These are phyloP conservation scores for Dimocarpus longan DNA, from an alignment of 345 rosid genomes.

Conservation along the genomic window DNA sequence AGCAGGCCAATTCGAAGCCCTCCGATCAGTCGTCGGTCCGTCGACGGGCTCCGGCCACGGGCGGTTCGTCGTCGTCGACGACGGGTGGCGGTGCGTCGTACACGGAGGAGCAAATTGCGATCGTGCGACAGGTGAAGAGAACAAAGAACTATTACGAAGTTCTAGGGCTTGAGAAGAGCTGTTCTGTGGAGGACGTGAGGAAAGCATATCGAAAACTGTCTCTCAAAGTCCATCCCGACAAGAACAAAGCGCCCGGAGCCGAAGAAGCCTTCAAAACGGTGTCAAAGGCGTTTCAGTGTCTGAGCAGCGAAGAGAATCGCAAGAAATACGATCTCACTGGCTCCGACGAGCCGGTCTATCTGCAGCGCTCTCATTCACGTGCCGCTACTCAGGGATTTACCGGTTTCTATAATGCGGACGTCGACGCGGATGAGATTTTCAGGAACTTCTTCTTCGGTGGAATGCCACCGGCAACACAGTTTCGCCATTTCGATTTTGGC, in stretches of 20 bases:
- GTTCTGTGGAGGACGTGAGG: conserved; percentile 78
- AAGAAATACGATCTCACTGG: conserved; percentile 77
- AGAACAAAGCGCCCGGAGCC: conserved; percentile 91
- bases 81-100: conserved; percentile 41
- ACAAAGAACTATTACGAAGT: conserved; percentile 91
- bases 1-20: conserved; percentile 26
- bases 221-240: conserved; percentile 91
- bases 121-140: conserved; percentile 71
- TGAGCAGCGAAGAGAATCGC: conserved; percentile 70
- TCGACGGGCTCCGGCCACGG: conserved; percentile 45
- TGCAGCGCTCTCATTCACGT: conserved; percentile 48
- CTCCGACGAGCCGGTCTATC: conserved; percentile 68
- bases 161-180: conserved; percentile 63
- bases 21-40: conserved; percentile 62
- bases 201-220: conserved; percentile 89
- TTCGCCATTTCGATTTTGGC: conserved; percentile 69
- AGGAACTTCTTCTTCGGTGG: conserved; percentile 94
- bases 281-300: conserved; percentile 90
- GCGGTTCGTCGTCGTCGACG: conserved; percentile 43
- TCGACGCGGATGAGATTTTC: conserved; percentile 92
- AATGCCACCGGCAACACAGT: conserved; percentile 77
- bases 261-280: conserved; percentile 90
- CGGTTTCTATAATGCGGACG: conserved; percentile 69
- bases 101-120: conserved; percentile 73
- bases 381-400: conserved; percentile 46